Base-by-base conservation (phyloP, 257 asterid species). In the Solanum chilense region DNA sequence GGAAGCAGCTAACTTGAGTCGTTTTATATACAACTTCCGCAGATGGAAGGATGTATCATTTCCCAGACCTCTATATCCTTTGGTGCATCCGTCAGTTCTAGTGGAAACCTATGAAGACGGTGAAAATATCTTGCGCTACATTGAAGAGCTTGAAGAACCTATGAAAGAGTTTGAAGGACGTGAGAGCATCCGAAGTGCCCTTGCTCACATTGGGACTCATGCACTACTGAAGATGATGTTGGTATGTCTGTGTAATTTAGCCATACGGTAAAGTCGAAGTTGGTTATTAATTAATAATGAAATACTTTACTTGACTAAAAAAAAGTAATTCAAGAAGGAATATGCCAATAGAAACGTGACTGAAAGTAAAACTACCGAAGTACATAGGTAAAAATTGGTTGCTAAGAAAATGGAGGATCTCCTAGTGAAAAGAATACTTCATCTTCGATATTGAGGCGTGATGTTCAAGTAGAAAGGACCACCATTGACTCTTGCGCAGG, bases 21-120 rank as follows among this genome's bases (percentile, higher is more conserved):
- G 99, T 42, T 95, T 96, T 88, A 94, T 91, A 87, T 96, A 93
- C 90, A 96, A 96, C 88, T 96, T 96, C 87, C 95, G 98, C 83
- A 90, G 88, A 85, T 94, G 94, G 92, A 96, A 95, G 91, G 95
- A 94, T 76, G 99, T 95, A 60, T 94, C 99, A 29, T 96, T 96
- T 87, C 99, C 99, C 41, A 95, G 92, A 90, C 98, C 99, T 87
- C 86, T 96, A 58, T 96, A 96, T 92, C 98, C 98, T 23, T 87
- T 96, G 93, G 99, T 96, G 83, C 99, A 96, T 89, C 99, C 99
- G 27, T 98, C 98, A 70, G 99, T 96, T 89, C 82, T 96, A 86
- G 98, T 94, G 90, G 99, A 96, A 93, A 94, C 94, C 29, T 96
- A 88, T 89, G 98, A 96, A 91, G 95, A 96, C 86, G 98, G 99